These are phyloP conservation scores for Dichotomocladium elegans DNA, from an alignment of 371 early-diverging fungal species.

Conservation along the genomic window DNA sequence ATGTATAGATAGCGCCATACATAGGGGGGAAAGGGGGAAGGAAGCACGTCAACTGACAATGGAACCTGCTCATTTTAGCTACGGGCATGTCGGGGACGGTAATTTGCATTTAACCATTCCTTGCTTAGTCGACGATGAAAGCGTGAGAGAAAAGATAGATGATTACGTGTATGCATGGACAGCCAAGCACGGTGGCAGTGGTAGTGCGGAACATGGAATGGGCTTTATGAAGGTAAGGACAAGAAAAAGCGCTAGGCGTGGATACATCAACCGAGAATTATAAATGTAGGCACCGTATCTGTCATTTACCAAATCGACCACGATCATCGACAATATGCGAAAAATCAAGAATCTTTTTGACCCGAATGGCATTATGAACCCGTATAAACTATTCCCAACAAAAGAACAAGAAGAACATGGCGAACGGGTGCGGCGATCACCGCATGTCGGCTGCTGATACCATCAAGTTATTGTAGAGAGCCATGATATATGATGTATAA, in stretches of 20 bases:
- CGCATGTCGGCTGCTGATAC: constrained; percentile 22
- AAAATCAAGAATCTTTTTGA: constrained; percentile 71
- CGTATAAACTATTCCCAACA: constrained; percentile 65
- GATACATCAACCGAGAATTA: background rate
- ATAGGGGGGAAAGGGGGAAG: no score
- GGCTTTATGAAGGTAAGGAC: constrained; percentile 52
- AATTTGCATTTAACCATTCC: constrained; percentile 92
- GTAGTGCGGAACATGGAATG: constrained; percentile 72
- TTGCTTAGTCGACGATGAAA: constrained; percentile 46
- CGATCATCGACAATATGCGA: constrained; percentile 57
- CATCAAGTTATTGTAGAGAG: no score
- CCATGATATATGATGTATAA: no score
- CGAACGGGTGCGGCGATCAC: constrained; percentile 17
- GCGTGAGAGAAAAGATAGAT: constrained; percentile 70
- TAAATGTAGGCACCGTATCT: constrained; percentile 28
- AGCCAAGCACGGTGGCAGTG: constrained; percentile 39
- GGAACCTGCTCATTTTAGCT: no score
- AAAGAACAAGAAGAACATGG: constrained; percentile 28
- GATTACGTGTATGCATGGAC: constrained; percentile 85
- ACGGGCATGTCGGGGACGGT: constrained; percentile 89
- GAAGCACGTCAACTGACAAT: no score
- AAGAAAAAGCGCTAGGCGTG: background rate
- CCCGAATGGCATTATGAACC: constrained; percentile 84
- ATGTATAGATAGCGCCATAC: no score
- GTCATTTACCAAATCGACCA: constrained; percentile 51